Percentiles rank a stretch among this genome's conserved stretches.
Evolutionary conservation across 306 rosid species (phyloP).

Genomic region (Arachis hypogaea): DNA sequence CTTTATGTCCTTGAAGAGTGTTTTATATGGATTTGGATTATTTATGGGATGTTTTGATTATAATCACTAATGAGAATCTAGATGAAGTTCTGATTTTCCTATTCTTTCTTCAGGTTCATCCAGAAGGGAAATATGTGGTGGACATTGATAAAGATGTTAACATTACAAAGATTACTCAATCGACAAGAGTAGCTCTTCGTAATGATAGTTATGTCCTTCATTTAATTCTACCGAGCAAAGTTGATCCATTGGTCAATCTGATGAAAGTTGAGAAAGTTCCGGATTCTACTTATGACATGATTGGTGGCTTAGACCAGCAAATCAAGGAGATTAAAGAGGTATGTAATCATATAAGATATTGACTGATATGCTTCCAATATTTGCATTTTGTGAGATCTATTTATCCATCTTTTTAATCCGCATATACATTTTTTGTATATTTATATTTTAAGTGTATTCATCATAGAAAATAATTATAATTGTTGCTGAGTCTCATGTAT

Average conservation of each 20-base stretch:
- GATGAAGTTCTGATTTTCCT: slow-evolving; percentile 12
- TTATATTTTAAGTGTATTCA: background rate
- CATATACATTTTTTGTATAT: background rate
- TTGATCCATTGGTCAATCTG: slow-evolving; percentile 93
- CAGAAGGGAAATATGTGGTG: slow-evolving; percentile 97
- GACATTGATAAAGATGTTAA: slow-evolving; percentile 93
- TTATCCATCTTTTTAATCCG: slow-evolving; percentile 9
- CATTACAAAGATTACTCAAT: slow-evolving; percentile 93
- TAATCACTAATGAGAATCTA: background rate
- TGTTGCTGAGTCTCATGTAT: slow-evolving; percentile 25
- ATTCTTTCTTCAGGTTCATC: slow-evolving; percentile 71
- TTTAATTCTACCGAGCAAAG: slow-evolving; percentile 95
- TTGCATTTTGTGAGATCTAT: slow-evolving; percentile 1
- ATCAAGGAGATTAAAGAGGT: slow-evolving; percentile 99
- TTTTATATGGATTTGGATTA: background rate
- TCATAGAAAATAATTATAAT: slow-evolving; percentile 3
- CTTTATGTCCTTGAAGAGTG: background rate
- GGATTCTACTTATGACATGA: slow-evolving; percentile 97
- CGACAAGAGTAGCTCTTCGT: slow-evolving; percentile 97
- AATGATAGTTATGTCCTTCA: slow-evolving; percentile 99
- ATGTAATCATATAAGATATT: background rate
- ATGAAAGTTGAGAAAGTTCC: slow-evolving; percentile 99
- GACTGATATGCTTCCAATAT: slow-evolving; percentile 20
- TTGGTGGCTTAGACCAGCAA: slow-evolving; percentile 99
- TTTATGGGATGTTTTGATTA: background rate